phyloP scores from a whole-genome alignment of 2,329 filamentous ascomycete genomes.

The Pyricularia sp. region DNA sequence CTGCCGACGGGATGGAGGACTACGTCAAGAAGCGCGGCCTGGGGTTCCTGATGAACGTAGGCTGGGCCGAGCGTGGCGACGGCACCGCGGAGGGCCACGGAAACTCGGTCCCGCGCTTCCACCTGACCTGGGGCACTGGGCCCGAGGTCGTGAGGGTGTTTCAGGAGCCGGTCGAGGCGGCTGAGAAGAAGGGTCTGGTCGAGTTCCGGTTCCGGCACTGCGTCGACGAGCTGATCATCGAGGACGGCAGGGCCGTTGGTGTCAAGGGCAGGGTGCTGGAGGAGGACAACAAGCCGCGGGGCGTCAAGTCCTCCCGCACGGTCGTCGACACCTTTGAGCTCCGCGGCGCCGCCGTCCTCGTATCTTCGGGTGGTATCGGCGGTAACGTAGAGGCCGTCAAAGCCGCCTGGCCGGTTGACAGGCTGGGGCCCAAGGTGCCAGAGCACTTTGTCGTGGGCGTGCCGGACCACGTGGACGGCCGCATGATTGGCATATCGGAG shows the following conservation, averaged over 20 bases:
- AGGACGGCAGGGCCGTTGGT: slow-evolving; percentile 43
- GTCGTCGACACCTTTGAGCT: slow-evolving; percentile 41
- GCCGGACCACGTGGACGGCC: slow-evolving; percentile 54
- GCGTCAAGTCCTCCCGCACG: slow-evolving; percentile 39
- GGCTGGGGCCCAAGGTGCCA: slow-evolving; percentile 46
- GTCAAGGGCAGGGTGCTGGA: slow-evolving; percentile 45
- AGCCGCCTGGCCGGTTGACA: slow-evolving; percentile 45
- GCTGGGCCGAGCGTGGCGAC: slow-evolving; percentile 52
- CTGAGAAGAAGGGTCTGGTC: slow-evolving; percentile 42
- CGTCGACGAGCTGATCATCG: slow-evolving; percentile 47
- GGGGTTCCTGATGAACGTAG: slow-evolving; percentile 43
- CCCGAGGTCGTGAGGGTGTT: slow-evolving; percentile 51
- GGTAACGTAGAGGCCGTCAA: slow-evolving; percentile 53
- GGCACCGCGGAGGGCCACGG: slow-evolving; percentile 48
- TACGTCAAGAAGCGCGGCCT: slow-evolving; percentile 46
- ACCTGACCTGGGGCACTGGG: slow-evolving; percentile 52
- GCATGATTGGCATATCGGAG: slow-evolving; percentile 50
- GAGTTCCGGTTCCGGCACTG: slow-evolving; percentile 46
- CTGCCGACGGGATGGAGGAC: slow-evolving; percentile 45
- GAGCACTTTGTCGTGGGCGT: slow-evolving; percentile 50
- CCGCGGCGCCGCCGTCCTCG: slow-evolving; percentile 39
- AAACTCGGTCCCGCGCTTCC: slow-evolving; percentile 54
- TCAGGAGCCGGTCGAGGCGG: slow-evolving; percentile 42
- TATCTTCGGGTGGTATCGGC: slow-evolving; percentile 51
- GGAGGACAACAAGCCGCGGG: slow-evolving; percentile 38